Percentiles rank a stretch among this genome's conserved stretches.
phyloP scores from a whole-genome alignment of 1,284 basidiomycete species.

The Melampsora abietis-canadensis region DNA sequence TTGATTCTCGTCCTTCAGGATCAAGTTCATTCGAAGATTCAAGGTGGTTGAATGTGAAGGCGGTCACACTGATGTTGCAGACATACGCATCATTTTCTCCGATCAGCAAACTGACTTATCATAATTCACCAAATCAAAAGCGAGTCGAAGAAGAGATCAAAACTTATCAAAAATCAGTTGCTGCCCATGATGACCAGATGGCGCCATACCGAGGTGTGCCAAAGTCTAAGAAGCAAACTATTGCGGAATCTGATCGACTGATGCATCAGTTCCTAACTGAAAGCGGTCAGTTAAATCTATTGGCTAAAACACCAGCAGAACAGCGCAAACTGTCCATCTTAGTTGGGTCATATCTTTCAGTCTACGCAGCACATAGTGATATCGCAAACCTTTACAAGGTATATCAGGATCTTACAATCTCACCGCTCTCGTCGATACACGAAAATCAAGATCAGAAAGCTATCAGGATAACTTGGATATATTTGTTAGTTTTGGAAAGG shows the following conservation, averaged over 20 bases:
- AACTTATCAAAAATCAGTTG: not conserved
- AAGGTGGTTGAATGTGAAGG: constrained; percentile 26
- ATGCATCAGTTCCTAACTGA: constrained; percentile 30
- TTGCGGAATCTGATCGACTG: constrained; percentile 19
- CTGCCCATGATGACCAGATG: not conserved
- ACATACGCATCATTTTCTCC: constrained; percentile 40
- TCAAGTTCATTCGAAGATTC: constrained; percentile 5
- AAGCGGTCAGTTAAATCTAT: not conserved
- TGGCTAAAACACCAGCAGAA: constrained; percentile 17
- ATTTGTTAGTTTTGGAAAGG: constrained; percentile 37
- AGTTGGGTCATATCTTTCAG: constrained; percentile 38
- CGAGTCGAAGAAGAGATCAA: not conserved
- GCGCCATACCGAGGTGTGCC: constrained; percentile 14
- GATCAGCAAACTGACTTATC: constrained; percentile 14
- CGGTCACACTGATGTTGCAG: constrained; percentile 29
- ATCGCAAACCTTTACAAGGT: constrained; percentile 20
- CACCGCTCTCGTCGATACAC: constrained; percentile 8
- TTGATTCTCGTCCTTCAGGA: constrained; percentile 8
- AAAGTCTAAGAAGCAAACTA: constrained; percentile 9
- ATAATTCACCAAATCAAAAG: not conserved
- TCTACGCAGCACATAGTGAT: constrained; percentile 37
- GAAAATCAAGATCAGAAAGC: not conserved
- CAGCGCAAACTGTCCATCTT: constrained; percentile 27
- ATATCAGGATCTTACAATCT: constrained; percentile 18
- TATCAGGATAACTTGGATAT: constrained; percentile 33